These are phyloP conservation scores for Stagonosporopsis vannaccii DNA, from an alignment of 2,329 filamentous ascomycete species.

Conservation along the genomic window DNA sequence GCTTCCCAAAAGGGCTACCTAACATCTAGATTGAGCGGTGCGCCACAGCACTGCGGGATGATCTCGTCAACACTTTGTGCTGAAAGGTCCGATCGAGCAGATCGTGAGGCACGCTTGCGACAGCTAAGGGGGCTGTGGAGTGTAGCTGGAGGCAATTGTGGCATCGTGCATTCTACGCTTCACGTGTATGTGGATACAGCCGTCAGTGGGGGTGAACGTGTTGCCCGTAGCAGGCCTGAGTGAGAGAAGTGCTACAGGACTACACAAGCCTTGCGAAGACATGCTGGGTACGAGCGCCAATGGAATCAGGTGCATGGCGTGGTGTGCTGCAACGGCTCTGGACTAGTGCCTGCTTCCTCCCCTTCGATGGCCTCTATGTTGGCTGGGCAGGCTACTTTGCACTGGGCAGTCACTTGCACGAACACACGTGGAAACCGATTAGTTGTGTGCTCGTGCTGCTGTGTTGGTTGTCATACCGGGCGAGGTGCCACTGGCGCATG, in stretches of 20 bases:
- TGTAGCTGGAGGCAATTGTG: not conserved
- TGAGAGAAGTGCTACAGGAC: not conserved
- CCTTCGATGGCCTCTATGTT: not conserved
- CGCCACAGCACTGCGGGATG: conserved; percentile 8
- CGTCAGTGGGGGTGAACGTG: too few relatives aligned
- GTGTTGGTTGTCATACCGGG: not conserved
- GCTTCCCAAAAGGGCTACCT: conserved; percentile 3
- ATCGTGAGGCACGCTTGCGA: conserved; percentile 9
- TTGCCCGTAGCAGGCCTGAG: not conserved
- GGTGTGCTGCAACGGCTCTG: not conserved
- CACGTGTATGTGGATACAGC: too few relatives aligned
- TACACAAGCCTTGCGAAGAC: conserved; percentile 1
- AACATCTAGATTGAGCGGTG: conserved; percentile 1
- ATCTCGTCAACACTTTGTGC: not conserved
- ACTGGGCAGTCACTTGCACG: not conserved
- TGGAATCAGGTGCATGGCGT: not conserved
- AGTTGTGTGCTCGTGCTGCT: not conserved
- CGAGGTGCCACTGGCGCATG: not conserved
- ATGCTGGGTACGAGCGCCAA: not conserved
- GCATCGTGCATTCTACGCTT: not conserved
- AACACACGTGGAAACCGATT: not conserved
- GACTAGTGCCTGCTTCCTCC: not conserved
- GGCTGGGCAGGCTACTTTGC: not conserved
- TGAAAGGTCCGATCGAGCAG: not conserved
- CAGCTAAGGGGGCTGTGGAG: conserved; percentile 9